Evolutionary conservation across 2,329 filamentous ascomycete species (phyloP).

Genomic region (Nannizziopsis barbatae): DNA sequence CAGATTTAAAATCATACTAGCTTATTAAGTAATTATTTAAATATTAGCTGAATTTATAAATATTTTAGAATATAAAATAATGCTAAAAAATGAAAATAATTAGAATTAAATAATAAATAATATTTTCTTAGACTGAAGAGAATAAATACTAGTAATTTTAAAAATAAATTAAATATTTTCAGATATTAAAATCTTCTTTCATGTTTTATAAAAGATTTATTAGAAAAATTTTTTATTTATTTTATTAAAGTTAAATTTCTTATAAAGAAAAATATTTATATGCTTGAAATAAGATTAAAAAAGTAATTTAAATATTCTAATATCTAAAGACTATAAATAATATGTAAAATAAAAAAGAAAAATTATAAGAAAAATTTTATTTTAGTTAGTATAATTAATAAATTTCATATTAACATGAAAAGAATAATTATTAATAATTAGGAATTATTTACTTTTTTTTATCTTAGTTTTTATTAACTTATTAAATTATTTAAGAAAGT

Average conservation of each 20-base stretch:
- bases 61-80: too few relatives aligned
- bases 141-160: neutral
- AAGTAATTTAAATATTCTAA: constrained; percentile 5
- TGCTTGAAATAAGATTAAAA: constrained; percentile 4
- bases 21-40: too few relatives aligned
- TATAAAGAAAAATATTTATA: neutral
- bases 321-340: constrained; percentile 6
- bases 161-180: constrained; percentile 5
- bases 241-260: neutral
- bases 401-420: constrained; percentile 11
- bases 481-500: neutral
- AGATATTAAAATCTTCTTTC: neutral
- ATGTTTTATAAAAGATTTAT: constrained; percentile 3
- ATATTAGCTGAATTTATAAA: too few relatives aligned
- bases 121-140: neutral
- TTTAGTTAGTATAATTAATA: constrained; percentile 4
- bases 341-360: constrained; percentile 8
- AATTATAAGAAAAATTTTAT: constrained; percentile 8
- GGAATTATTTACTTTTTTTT: neutral
- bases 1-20: too few relatives aligned
- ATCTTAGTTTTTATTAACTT: neutral
- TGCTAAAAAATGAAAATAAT: too few relatives aligned
- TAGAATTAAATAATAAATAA: too few relatives aligned
- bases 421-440: constrained; percentile 5
- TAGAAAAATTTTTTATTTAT: constrained; percentile 5